Conservation (phyloP, 345 rosid species). For the Salix viminalis region DNA sequence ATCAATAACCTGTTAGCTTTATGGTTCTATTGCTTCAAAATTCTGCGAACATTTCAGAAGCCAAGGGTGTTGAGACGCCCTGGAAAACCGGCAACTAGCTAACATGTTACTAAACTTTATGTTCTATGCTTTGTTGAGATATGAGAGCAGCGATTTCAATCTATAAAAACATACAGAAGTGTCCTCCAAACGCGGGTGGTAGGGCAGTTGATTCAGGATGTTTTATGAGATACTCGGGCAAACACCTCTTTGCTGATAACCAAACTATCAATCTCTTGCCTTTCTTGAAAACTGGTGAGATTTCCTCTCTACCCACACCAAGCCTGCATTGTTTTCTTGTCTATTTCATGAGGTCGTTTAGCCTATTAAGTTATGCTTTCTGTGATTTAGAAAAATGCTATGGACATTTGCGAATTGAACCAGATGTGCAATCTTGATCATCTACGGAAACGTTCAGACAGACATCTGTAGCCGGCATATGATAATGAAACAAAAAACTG, state of each 20-base stretch:
- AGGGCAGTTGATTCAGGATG: conserved; percentile 43
- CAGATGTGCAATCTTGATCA: no score
- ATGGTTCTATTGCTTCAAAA: no score
- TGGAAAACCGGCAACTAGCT: background rate
- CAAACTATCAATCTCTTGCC: conserved; percentile 31
- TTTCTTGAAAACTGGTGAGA: conserved; percentile 24
- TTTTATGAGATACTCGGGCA: conserved; percentile 33
- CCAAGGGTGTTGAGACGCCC: background rate
- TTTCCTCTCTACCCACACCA: background rate
- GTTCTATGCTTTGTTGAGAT: conserved; percentile 19
- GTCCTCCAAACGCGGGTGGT: conserved; percentile 25
- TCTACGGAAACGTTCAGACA: no score
- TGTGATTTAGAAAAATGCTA: no score
- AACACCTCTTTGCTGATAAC: conserved; percentile 36
- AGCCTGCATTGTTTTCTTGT: background rate
- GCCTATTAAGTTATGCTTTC: no score
- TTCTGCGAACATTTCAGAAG: background rate
- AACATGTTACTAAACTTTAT: background rate
- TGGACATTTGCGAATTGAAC: no score
- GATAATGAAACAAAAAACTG: no score
- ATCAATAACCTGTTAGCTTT: no score
- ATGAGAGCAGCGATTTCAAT: conserved; percentile 39
- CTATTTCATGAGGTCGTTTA: background rate
- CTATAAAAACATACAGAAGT: conserved; percentile 19
- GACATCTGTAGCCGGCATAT: no score